These are phyloP conservation scores for Dichotomocladium elegans DNA, from an alignment of 371 early-diverging fungal species.

Conservation along the genomic window DNA sequence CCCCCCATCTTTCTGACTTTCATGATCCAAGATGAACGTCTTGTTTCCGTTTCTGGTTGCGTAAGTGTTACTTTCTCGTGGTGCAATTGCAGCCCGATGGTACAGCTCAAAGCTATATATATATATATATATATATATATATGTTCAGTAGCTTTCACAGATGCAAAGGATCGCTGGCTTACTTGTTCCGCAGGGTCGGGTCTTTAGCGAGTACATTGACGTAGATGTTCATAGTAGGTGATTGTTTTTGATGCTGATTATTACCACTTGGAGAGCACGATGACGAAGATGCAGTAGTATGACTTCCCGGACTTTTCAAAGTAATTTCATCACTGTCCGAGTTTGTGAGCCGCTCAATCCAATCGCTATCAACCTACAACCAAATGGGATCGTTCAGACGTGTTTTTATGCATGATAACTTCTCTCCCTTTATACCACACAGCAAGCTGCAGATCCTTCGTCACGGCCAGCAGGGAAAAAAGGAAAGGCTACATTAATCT, in stretches of 20 bases:
- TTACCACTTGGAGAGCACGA: background rate
- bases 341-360: slow-evolving; percentile 30
- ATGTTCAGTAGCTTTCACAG: no score
- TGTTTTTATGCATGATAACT: background rate
- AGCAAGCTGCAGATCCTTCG: slow-evolving; percentile 55
- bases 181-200: slow-evolving; percentile 12
- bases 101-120: no score
- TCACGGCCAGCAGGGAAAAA: slow-evolving; percentile 51
- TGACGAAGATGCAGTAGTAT: background rate
- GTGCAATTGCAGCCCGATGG: no score
- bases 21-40: no score
- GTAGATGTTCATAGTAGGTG: slow-evolving; percentile 44
- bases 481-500: slow-evolving; percentile 61
- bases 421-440: slow-evolving; percentile 43
- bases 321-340: background rate
- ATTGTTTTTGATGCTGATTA: slow-evolving; percentile 28
- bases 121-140: no score
- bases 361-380: slow-evolving; percentile 38
- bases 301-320: slow-evolving; percentile 20
- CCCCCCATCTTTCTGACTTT: background rate
- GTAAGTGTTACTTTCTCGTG: no score
- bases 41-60: no score
- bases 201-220: slow-evolving; percentile 32
- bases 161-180: background rate
- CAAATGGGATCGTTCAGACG: background rate